These are phyloP conservation scores for Solanum bulbocastanum DNA, from an alignment of 257 asterid genomes.

Conservation along the genomic window DNA sequence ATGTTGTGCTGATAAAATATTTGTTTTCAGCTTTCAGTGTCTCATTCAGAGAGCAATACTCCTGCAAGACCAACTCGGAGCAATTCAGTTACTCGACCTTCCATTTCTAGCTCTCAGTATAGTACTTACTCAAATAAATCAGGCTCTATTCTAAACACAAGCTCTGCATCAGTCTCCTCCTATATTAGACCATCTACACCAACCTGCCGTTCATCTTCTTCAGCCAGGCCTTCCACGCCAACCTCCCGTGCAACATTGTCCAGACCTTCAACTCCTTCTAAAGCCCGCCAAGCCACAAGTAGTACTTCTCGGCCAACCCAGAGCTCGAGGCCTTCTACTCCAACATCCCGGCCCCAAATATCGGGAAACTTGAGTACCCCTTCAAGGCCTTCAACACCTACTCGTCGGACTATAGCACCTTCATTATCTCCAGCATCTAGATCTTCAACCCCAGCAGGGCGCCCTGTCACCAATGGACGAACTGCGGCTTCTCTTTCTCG, in stretches of 20 bases:
- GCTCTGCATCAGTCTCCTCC: conserved; percentile 95
- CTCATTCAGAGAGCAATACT: conserved; percentile 75
- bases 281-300: conserved; percentile 43
- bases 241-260: conserved; percentile 56
- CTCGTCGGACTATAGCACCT: conserved; percentile 61
- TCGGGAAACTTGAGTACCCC: conserved; percentile 46
- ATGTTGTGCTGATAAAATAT: not conserved
- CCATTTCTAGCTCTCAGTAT: conserved; percentile 63
- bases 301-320: conserved; percentile 55
- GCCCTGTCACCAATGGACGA: conserved; percentile 49
- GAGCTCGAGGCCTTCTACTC: conserved; percentile 95
- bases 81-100: conserved; percentile 79
- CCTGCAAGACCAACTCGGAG: conserved; percentile 65
- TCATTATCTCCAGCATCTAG: conserved; percentile 48
- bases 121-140: conserved; percentile 61
- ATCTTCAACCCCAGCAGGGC: conserved; percentile 50
- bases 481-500: conserved; percentile 58
- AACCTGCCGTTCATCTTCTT: conserved; percentile 60
- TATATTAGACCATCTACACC: conserved; percentile 94
- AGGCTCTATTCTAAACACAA: conserved; percentile 68
- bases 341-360: conserved; percentile 75
- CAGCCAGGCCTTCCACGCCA: conserved; percentile 79
- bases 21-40: conserved; percentile 67
- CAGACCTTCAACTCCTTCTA: conserved; percentile 87
- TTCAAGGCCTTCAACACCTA: conserved; percentile 89